A percentile compares a stretch with the other conserved stretches of the same genome.
These are phyloP conservation scores for Oryza officinalis DNA, from an alignment of 176 grass and related monocot genomes.

Conservation along the genomic window DNA sequence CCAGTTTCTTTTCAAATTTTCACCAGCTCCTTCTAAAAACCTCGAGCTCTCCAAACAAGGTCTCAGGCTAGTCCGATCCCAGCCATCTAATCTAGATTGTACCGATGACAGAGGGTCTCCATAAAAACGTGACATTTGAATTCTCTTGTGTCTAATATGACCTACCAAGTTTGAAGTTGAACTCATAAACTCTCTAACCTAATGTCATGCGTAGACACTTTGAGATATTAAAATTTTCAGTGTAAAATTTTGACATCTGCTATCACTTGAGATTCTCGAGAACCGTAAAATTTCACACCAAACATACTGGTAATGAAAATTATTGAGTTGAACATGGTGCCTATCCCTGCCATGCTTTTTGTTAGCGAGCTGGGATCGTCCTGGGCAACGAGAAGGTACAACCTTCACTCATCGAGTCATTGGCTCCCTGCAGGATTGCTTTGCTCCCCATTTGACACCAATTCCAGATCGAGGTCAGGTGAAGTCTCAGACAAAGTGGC, in stretches of 20 bases:
- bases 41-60: no score
- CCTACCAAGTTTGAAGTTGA: neutral
- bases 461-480: conserved; percentile 50
- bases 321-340: conserved; percentile 42
- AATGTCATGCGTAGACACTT: neutral
- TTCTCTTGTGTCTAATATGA: neutral
- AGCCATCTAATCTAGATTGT: no score
- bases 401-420: conserved; percentile 40
- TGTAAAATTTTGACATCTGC: no score
- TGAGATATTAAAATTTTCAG: no score
- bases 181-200: neutral
- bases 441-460: conserved; percentile 40
- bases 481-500: conserved; percentile 42
- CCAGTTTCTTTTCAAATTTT: no score
- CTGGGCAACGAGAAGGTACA: conserved; percentile 20
- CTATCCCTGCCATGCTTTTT: conserved; percentile 38
- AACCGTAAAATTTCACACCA: neutral
- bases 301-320: conserved; percentile 24
- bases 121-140: no score
- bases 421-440: conserved; percentile 32
- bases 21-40: no score
- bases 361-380: conserved; percentile 3
- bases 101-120: no score
- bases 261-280: no score
- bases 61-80: no score